Evolutionary conservation across 257 asterid genomes (phyloP), one percentile per base, ranked within the genome.

Genomic region (Fraxinus cuspidata): DNA sequence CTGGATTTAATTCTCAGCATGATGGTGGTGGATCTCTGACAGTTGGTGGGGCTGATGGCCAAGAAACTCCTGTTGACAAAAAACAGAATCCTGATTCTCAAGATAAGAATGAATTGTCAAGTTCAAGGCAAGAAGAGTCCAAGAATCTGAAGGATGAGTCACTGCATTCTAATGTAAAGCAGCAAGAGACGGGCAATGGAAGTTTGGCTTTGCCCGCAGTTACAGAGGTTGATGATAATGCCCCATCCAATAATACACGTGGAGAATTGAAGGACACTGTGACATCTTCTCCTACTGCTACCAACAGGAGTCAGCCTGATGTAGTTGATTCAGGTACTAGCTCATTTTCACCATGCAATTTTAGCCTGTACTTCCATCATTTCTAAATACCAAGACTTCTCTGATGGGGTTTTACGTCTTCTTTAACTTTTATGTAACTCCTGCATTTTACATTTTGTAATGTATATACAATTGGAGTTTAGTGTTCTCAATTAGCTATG

Each of bases 291-390:
- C 74, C 81, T 77, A 77, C 79, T 70, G 40, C 83, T 25, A 47
- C 64, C 65, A 63, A 80, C 74, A 47, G 27, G 81, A 87, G 81
- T 77, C 76, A n/a, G 72, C 76, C 72, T 70, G 82, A 75, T 70
- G 82, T 66, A 32, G 84, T 75, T 65, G 87, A 81, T 83, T 82
- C 89, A 84, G 96, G 97, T 90, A 81, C 76, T 40, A 21, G 53
- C 32, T 67, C 49, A 12, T 23, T 70, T 9, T 63, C 69, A 63
- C 28, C 69, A 27, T 27, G 34, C 69, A 63, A 11, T 23, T 63
- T 70, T 72, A 29, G 23, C 53, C 4, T 60, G 9, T 23, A 8
- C 16, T n/a, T 74, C 37, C 21, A 38, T 25, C 70, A 42, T 56
- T 72, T 19, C 38, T 65, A 23, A 31, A 32, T 19, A 16, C 42